Conservation (phyloP, 805 yeast genomes). For the Wickerhamomyces strasburgensis region DNA sequence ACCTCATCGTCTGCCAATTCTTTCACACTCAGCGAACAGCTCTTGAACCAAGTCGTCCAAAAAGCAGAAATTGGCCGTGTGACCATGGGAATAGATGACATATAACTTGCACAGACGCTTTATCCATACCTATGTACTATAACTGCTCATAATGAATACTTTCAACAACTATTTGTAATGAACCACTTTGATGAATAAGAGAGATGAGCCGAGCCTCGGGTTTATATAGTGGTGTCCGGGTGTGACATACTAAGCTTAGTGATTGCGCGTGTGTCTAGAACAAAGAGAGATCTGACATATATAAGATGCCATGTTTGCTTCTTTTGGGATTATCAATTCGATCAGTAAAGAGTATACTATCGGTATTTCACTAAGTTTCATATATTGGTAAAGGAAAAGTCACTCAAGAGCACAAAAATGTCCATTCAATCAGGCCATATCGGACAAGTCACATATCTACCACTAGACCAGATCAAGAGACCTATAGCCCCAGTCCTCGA, state of each 20-base stretch:
- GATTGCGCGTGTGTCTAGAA: not conserved
- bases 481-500: constrained; percentile 88
- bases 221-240: not conserved
- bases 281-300: not conserved
- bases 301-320: no score
- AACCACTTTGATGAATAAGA: no score
- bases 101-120: no score
- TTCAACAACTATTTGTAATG: no score
- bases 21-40: constrained; percentile 5
- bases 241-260: not conserved
- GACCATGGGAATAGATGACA: constrained; percentile 17
- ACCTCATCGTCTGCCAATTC: no score
- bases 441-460: constrained; percentile 50
- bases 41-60: constrained; percentile 14
- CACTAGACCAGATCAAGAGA: constrained; percentile 61
- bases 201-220: no score
- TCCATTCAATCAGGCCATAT: constrained; percentile 64
- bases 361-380: no score
- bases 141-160: no score
- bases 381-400: no score
- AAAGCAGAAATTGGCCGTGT: constrained; percentile 20
- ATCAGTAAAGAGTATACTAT: no score
- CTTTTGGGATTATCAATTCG: no score
- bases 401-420: constrained; percentile 31
- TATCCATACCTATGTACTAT: no score